These are phyloP conservation scores for Thuja plicata DNA, from an alignment of 83 land plant genomes.

Conservation along the genomic window DNA sequence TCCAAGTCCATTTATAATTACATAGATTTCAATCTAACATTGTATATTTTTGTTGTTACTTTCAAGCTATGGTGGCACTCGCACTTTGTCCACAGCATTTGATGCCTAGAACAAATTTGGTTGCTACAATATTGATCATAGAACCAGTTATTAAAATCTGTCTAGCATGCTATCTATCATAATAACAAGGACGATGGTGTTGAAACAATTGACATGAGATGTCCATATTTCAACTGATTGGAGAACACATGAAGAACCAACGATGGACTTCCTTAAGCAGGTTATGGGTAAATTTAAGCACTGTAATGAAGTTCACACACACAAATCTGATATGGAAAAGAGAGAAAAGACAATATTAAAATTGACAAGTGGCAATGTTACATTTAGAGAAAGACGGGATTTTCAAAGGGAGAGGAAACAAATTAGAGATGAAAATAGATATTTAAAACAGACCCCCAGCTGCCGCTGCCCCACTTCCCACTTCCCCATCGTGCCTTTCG, in stretches of 20 bases:
- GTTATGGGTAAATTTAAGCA: not conserved
- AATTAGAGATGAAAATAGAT: not conserved
- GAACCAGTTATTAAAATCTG: not conserved
- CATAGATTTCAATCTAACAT: too few relatives aligned
- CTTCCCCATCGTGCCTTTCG: not conserved
- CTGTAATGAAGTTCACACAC: not conserved
- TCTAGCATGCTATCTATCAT: not conserved
- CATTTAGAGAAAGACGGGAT: not conserved
- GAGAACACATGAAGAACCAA: not conserved
- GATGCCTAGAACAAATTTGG: not conserved
- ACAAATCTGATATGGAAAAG: not conserved
- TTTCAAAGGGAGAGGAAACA: not conserved
- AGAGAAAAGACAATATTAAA: not conserved
- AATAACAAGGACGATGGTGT: not conserved
- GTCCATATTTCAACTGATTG: not conserved
- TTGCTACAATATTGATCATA: not conserved
- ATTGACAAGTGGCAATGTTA: not conserved
- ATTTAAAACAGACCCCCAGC: not conserved
- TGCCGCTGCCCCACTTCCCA: not conserved
- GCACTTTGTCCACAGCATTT: too few relatives aligned
- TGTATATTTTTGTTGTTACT: too few relatives aligned
- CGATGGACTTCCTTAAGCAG: not conserved
- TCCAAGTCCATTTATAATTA: too few relatives aligned
- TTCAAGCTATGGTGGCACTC: too few relatives aligned
- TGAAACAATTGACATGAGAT: not conserved